Evolutionary conservation across 169 alveolate genomes (phyloP).

Genomic region (Plasmodium gaboni): DNA sequence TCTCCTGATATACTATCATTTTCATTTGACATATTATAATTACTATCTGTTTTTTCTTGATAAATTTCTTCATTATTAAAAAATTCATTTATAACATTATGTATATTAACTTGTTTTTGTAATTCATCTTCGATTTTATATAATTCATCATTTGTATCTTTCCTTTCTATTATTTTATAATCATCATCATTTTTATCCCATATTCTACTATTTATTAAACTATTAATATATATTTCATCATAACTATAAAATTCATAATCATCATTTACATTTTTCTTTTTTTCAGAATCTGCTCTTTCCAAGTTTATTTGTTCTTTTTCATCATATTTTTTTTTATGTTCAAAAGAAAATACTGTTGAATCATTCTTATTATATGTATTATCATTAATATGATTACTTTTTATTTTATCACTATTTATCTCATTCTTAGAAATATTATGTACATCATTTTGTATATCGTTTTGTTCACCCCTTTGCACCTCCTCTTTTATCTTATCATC

Average conservation of each 20-base stretch:
- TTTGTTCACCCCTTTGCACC: no score
- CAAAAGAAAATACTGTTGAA: not conserved
- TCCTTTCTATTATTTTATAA: not conserved
- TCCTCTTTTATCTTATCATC: no score
- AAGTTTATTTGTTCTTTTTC: not conserved
- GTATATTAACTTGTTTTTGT: slow-evolving; percentile 7
- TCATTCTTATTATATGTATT: not conserved
- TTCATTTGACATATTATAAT: not conserved
- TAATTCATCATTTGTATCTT: not conserved
- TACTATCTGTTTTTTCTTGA: not conserved
- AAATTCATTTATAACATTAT: slow-evolving; percentile 30
- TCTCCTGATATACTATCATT: not conserved
- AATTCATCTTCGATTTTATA: not conserved
- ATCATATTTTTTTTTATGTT: not conserved
- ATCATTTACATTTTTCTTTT: not conserved
- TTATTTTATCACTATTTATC: not conserved
- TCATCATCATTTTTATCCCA: not conserved
- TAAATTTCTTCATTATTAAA: slow-evolving; percentile 17
- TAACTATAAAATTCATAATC: not conserved
- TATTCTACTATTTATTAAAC: not conserved
- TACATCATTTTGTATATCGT: not conserved
- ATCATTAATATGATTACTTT: not conserved
- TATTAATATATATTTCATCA: slow-evolving; percentile 12
- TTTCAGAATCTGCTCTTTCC: not conserved
- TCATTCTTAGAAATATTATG: not conserved